These are phyloP conservation scores for Mucor piriformis DNA, from an alignment of 371 early-diverging fungal genomes.

Conservation along the genomic window DNA sequence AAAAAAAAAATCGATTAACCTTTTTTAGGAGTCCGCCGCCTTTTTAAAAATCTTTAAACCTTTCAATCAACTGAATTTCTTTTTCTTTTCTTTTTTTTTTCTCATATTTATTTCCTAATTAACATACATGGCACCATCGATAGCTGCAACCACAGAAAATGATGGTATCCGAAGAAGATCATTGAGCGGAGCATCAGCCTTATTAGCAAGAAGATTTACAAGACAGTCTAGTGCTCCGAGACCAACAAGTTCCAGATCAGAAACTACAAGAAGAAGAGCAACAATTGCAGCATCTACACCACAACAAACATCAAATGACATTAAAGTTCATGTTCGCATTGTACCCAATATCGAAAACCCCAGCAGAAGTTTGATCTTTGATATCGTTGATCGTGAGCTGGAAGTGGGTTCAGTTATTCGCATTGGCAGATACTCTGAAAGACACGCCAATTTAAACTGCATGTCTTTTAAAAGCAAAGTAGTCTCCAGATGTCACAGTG, in stretches of 20 bases:
- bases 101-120: neutral
- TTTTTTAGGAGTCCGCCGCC: slow-evolving; percentile 10
- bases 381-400: slow-evolving; percentile 77
- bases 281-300: slow-evolving; percentile 1
- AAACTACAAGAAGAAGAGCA: slow-evolving; percentile 11
- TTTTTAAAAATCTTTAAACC: neutral
- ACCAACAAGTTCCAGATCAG: slow-evolving; percentile 10
- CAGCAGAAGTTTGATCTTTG: slow-evolving; percentile 74
- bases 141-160: neutral
- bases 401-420: slow-evolving; percentile 65
- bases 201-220: slow-evolving; percentile 15
- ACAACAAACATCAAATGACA: neutral
- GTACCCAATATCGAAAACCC: slow-evolving; percentile 73
- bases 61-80: neutral
- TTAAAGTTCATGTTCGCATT: slow-evolving; percentile 63
- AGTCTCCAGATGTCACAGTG: slow-evolving; percentile 92
- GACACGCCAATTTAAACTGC: slow-evolving; percentile 56
- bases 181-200: slow-evolving; percentile 12
- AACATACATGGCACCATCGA: slow-evolving; percentile 3
- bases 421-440: slow-evolving; percentile 79
- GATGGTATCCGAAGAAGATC: slow-evolving; percentile 15
- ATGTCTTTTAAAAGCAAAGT: slow-evolving; percentile 94
- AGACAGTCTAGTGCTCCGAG: slow-evolving; percentile 5
- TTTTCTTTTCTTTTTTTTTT: neutral
- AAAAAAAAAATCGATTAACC: slow-evolving; percentile 5